phyloP scores from a whole-genome alignment of 768 basidiomycete species.

The Sarcodon sp. region DNA sequence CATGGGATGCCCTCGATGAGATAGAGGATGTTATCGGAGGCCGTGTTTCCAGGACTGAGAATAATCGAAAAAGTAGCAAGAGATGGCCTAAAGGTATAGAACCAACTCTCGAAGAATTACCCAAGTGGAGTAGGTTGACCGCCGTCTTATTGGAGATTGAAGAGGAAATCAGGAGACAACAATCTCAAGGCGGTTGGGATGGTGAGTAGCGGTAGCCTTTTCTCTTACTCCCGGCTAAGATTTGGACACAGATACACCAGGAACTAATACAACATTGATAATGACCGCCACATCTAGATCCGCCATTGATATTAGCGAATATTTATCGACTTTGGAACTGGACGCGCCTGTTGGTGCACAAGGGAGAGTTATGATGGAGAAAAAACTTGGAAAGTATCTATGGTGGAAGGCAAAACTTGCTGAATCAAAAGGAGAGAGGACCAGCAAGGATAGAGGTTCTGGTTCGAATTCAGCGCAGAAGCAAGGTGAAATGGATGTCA shows the following conservation, averaged over 20 bases:
- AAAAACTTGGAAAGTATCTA: constrained; percentile 58
- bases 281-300: constrained; percentile 80
- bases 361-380: constrained; percentile 71
- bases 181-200: constrained; percentile 2
- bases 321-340: constrained; percentile 53
- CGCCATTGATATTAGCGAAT: constrained; percentile 65
- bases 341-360: constrained; percentile 43
- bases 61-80: constrained; percentile 19
- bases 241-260: constrained; percentile 22
- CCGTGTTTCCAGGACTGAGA: constrained; percentile 5
- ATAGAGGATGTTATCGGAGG: constrained; percentile 23
- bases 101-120: constrained; percentile 84
- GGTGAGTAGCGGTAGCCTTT: not conserved
- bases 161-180: constrained; percentile 51
- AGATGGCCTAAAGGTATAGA: constrained; percentile 76
- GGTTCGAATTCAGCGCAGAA: constrained; percentile 7
- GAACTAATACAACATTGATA: constrained; percentile 68
- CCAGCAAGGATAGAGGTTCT: constrained; percentile 16
- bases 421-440: constrained; percentile 20
- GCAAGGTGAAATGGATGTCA: constrained; percentile 18
- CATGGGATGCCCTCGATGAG: constrained; percentile 63
- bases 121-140: constrained; percentile 82
- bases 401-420: constrained; percentile 61
- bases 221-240: not conserved
- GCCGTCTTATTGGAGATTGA: constrained; percentile 90